phyloP scores from a whole-genome alignment of 2,329 filamentous ascomycete species.

The Ambrosiella beaveri region DNA sequence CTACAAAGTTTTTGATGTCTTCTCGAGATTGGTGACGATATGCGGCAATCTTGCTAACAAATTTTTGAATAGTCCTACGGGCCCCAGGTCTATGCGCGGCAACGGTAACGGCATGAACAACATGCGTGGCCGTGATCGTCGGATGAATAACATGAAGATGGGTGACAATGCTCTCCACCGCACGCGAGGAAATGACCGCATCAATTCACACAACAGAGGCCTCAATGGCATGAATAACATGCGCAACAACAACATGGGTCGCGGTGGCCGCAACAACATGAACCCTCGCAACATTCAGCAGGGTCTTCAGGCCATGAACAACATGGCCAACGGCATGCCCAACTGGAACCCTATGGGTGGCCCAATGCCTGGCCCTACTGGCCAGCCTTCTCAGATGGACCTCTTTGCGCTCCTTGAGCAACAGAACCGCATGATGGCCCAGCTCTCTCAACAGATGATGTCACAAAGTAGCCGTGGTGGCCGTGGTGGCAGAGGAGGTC shows the following conservation, averaged over 20 bases:
- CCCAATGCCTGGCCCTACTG: conserved; percentile 12
- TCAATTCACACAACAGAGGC: conserved; percentile 47
- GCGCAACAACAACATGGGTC: conserved; percentile 16
- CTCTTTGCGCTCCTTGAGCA: conserved; percentile 70
- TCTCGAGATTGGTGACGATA: no score
- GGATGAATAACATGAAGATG: conserved; percentile 65
- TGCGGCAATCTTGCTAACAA: not conserved
- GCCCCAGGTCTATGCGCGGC: conserved; percentile 83
- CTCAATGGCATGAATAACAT: conserved; percentile 10
- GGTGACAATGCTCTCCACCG: conserved; percentile 72
- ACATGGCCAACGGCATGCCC: conserved; percentile 24
- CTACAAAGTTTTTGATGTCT: not conserved
- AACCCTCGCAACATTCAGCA: conserved; percentile 36
- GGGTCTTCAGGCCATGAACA: conserved; percentile 25
- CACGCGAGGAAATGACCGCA: conserved; percentile 64
- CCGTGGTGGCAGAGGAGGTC: conserved; percentile 43
- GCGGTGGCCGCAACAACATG: conserved; percentile 20
- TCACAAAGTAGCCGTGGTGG: conserved; percentile 21
- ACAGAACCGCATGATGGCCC: conserved; percentile 71
- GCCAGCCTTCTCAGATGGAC: conserved; percentile 27
- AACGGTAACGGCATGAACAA: conserved; percentile 23
- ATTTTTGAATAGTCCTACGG: conserved; percentile 55
- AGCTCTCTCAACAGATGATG: conserved; percentile 48
- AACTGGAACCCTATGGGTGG: conserved; percentile 21
- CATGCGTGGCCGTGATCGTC: conserved; percentile 48